phyloP scores from a whole-genome alignment of 805 yeast genomes.

The Wickerhamomyces subpelliculosus region DNA sequence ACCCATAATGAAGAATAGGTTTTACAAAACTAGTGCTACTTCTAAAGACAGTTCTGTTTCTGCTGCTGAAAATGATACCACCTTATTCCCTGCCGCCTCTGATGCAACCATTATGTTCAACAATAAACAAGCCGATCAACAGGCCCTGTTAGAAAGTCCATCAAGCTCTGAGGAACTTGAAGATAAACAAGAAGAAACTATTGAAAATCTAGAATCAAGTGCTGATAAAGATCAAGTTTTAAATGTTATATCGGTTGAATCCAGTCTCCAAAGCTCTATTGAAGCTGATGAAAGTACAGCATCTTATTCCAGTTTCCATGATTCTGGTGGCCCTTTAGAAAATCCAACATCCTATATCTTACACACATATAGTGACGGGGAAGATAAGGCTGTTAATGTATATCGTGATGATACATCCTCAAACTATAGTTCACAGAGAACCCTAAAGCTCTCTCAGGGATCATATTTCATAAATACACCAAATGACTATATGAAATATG shows the following conservation, averaged over 20 bases:
- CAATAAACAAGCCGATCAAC: too few relatives aligned
- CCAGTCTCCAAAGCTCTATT: constrained; percentile 6
- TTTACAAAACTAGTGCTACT: too few relatives aligned
- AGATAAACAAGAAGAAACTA: too few relatives aligned
- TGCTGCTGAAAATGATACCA: too few relatives aligned
- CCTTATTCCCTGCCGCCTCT: too few relatives aligned
- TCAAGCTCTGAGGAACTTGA: too few relatives aligned
- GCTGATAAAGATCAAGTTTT: not conserved
- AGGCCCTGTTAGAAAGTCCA: too few relatives aligned
- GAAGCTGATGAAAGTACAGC: not conserved
- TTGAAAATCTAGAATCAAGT: too few relatives aligned
- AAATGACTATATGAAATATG: not conserved
- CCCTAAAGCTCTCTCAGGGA: not conserved
- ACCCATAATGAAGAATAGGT: too few relatives aligned
- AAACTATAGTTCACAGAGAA: not conserved
- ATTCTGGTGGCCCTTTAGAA: constrained; percentile 1
- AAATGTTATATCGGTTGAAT: constrained; percentile 2
- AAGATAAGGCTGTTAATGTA: not conserved
- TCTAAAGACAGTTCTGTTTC: too few relatives aligned
- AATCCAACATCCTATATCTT: constrained; percentile 7
- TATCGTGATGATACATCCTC: not conserved
- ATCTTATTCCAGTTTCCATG: not conserved
- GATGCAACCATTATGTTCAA: too few relatives aligned
- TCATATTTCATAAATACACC: not conserved
- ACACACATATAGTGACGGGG: constrained; percentile 2